Conservation (phyloP, 2,329 filamentous ascomycete species). For the Cladophialophora immunda region DNA sequence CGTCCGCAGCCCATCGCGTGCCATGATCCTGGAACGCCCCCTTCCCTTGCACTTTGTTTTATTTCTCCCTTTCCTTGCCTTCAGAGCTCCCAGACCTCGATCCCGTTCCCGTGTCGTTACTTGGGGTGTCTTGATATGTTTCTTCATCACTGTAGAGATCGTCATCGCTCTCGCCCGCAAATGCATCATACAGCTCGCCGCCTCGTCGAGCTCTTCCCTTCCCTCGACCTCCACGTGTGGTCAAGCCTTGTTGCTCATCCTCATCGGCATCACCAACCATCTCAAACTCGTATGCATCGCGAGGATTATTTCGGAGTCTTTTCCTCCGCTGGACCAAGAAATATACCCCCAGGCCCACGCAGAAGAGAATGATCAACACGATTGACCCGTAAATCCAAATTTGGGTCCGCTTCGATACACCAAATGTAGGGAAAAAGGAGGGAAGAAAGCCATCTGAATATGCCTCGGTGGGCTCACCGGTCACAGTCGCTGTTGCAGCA, state of each 20-base stretch:
- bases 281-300: conserved; percentile 93
- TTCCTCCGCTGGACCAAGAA: conserved; percentile 81
- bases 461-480: conserved; percentile 44
- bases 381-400: conserved; percentile 93
- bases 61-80: conserved; percentile 32
- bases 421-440: conserved; percentile 88
- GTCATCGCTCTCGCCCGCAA: conserved; percentile 90
- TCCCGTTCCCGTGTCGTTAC: conserved; percentile 38
- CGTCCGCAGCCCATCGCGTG: background rate
- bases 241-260: conserved; percentile 58
- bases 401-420: conserved; percentile 84
- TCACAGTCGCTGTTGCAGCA: conserved; percentile 45
- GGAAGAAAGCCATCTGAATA: conserved; percentile 71
- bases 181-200: conserved; percentile 95
- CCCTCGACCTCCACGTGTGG: conserved; percentile 55
- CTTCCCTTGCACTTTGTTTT: conserved; percentile 16
- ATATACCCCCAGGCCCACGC: conserved; percentile 80
- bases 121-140: conserved; percentile 42
- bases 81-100: conserved; percentile 35
- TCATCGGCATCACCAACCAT: conserved; percentile 84
- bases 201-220: conserved; percentile 66
- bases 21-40: conserved; percentile 11
- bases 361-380: conserved; percentile 85
- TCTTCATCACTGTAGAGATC: conserved; percentile 58
- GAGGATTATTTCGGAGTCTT: conserved; percentile 75